Evolutionary conservation across 2,329 filamentous ascomycete genomes (phyloP).

Genomic region (Arthroderma sp.): DNA sequence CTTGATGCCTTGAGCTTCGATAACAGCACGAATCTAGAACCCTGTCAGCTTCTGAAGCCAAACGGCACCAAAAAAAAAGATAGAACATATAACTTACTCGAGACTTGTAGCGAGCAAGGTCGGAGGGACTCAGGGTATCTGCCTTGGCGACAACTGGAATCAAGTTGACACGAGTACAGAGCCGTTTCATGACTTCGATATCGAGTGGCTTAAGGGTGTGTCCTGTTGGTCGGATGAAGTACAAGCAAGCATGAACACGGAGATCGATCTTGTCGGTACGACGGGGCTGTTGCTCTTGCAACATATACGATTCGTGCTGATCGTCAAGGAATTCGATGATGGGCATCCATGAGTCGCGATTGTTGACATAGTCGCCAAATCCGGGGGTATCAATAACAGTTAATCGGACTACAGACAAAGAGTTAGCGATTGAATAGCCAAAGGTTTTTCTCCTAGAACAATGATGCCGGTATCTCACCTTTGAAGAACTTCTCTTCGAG

Average conservation of each 20-base stretch:
- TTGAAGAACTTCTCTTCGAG: conserved; percentile 99
- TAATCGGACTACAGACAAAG: conserved; percentile 58
- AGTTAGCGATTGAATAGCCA: conserved; percentile 10
- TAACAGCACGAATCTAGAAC: conserved; percentile 72
- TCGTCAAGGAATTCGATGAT: conserved; percentile 99
- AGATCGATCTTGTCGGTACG: conserved; percentile 98
- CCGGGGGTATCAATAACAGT: conserved; percentile 98
- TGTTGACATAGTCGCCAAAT: conserved; percentile 99
- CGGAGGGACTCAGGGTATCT: conserved; percentile 85
- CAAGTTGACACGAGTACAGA: conserved; percentile 94
- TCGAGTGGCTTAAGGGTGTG: conserved; percentile 97
- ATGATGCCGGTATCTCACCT: conserved; percentile 45
- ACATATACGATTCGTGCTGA: conserved; percentile 99
- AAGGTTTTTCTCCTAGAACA: neutral
- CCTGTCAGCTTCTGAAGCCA: neutral
- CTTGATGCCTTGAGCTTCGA: conserved; percentile 98
- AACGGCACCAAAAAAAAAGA: neutral
- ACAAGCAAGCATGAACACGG: conserved; percentile 93
- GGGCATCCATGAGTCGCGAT: conserved; percentile 98
- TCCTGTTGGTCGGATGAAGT: conserved; percentile 97
- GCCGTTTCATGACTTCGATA: conserved; percentile 99
- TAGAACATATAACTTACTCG: conserved; percentile 49
- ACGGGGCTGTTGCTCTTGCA: conserved; percentile 98
- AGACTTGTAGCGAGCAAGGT: conserved; percentile 88
- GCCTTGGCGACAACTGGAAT: conserved; percentile 98